These are phyloP conservation scores for Paxillus ammoniavirescens DNA, from an alignment of 768 basidiomycete genomes.

Conservation along the genomic window DNA sequence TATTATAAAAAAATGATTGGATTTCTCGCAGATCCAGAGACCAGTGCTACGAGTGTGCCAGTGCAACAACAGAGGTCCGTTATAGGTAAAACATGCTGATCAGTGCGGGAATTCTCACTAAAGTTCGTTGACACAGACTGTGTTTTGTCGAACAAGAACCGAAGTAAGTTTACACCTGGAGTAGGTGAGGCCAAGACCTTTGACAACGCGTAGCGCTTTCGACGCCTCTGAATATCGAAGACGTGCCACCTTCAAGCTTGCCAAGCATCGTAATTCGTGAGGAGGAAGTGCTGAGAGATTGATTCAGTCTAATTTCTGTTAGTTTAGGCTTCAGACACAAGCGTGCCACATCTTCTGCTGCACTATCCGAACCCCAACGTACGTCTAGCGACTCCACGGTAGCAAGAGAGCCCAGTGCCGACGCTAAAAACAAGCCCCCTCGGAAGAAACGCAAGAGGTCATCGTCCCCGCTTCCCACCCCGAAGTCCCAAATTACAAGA, in stretches of 20 bases:
- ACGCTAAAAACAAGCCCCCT: slow-evolving; percentile 6
- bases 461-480: slow-evolving; percentile 15
- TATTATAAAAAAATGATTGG: slow-evolving; percentile 2
- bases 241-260: slow-evolving; percentile 4
- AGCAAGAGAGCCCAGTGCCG: neutral
- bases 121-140: slow-evolving; percentile 13
- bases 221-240: slow-evolving; percentile 4
- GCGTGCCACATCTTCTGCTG: slow-evolving; percentile 6
- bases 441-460: slow-evolving; percentile 23
- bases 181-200: neutral
- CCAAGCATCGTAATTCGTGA: slow-evolving; percentile 12
- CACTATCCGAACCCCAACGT: neutral
- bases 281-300: neutral
- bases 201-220: slow-evolving; percentile 10
- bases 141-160: slow-evolving; percentile 8
- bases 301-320: slow-evolving; percentile 4
- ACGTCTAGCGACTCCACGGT: neutral
- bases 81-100: slow-evolving; percentile 12
- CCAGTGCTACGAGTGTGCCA: slow-evolving; percentile 16
- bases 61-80: slow-evolving; percentile 9
- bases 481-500: slow-evolving; percentile 6
- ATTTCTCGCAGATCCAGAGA: slow-evolving; percentile 12
- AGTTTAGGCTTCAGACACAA: slow-evolving; percentile 23
- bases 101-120: slow-evolving; percentile 1
- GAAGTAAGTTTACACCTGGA: slow-evolving; percentile 10